Percentiles rank a stretch among this genome's conserved stretches.
Evolutionary conservation across 2,329 filamentous ascomycete species (phyloP).

Genomic region (Phaeoacremonium minimum): DNA sequence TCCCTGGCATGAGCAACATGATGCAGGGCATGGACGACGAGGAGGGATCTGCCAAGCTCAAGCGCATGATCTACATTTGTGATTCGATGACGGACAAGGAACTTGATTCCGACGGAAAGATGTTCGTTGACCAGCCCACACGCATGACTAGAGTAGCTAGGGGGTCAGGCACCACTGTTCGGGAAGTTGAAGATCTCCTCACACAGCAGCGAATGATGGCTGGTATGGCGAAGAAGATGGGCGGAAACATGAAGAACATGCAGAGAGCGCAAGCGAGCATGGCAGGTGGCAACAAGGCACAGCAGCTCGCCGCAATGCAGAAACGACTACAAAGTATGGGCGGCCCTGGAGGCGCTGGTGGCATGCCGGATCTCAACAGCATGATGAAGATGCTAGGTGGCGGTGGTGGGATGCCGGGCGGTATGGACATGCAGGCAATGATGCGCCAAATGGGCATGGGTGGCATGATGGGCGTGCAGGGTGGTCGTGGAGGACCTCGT

Average conservation of each 20-base stretch:
- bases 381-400: constrained; percentile 91
- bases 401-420: constrained; percentile 66
- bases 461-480: constrained; percentile 39
- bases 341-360: constrained; percentile 59
- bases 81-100: constrained; percentile 98
- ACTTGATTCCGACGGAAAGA: constrained; percentile 90
- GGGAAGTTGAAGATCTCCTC: constrained; percentile 92
- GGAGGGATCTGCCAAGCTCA: constrained; percentile 87
- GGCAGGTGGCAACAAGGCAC: constrained; percentile 84
- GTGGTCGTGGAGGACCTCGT: constrained; percentile 21
- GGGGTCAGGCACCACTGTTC: constrained; percentile 85
- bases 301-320: constrained; percentile 96
- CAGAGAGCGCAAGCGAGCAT: constrained; percentile 87
- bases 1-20: constrained; percentile 87
- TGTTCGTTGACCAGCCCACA: constrained; percentile 87
- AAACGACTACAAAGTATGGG: constrained; percentile 93
- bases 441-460: constrained; percentile 68
- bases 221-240: constrained; percentile 98
- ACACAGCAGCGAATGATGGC: constrained; percentile 99
- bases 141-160: constrained; percentile 89
- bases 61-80: constrained; percentile 98
- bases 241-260: constrained; percentile 97
- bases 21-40: constrained; percentile 97
- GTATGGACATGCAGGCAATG: constrained; percentile 78
- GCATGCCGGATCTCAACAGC: constrained; percentile 77